Conservation (phyloP, 192 early-diverging fungal genomes). For the Gryganskiella cystojenkinii region DNA sequence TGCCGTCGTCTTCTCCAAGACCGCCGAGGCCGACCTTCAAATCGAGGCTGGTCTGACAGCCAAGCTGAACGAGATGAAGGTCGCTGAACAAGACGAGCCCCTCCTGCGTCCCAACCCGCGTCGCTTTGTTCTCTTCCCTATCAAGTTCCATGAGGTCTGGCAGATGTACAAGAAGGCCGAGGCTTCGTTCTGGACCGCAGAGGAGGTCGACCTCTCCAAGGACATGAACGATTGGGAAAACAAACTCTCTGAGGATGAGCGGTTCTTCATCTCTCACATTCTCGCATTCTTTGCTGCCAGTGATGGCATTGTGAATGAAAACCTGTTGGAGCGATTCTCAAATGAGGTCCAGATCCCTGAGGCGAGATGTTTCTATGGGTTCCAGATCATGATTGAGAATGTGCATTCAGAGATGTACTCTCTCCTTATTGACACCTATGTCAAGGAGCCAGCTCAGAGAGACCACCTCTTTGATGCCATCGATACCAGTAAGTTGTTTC, state of each 20-base stretch:
- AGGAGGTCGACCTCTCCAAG: slow-evolving; percentile 92
- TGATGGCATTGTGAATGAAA: slow-evolving; percentile 96
- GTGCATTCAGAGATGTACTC: slow-evolving; percentile 95
- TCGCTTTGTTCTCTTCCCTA: slow-evolving; percentile 91
- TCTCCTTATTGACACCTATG: slow-evolving; percentile 94
- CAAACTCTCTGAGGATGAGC: slow-evolving; percentile 84
- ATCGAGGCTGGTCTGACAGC: slow-evolving; percentile 12
- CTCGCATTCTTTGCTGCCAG: slow-evolving; percentile 96
- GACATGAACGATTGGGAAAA: slow-evolving; percentile 90
- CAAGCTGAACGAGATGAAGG: slow-evolving; percentile 7
- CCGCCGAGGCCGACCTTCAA: slow-evolving; percentile 6
- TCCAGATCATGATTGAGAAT: slow-evolving; percentile 98
- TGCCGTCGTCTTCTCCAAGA: slow-evolving; percentile 2
- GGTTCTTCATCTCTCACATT: slow-evolving; percentile 90
- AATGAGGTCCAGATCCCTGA: slow-evolving; percentile 93
- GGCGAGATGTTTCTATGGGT: slow-evolving; percentile 93
- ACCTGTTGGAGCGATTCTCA: slow-evolving; percentile 87
- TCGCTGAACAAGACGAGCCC: slow-evolving; percentile 37
- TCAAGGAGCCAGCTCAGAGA: slow-evolving; percentile 84
- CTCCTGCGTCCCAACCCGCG: slow-evolving; percentile 68
- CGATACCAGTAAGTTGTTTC: slow-evolving; percentile 73
- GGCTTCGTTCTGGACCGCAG: slow-evolving; percentile 95
- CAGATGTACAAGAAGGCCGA: slow-evolving; percentile 97
- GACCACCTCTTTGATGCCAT: slow-evolving; percentile 91
- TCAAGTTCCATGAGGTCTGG: slow-evolving; percentile 93